Percentiles rank a stretch among this genome's conserved stretches.
Conservation (phyloP, 331 rosid genomes). For the Phaseolus coccineus region DNA sequence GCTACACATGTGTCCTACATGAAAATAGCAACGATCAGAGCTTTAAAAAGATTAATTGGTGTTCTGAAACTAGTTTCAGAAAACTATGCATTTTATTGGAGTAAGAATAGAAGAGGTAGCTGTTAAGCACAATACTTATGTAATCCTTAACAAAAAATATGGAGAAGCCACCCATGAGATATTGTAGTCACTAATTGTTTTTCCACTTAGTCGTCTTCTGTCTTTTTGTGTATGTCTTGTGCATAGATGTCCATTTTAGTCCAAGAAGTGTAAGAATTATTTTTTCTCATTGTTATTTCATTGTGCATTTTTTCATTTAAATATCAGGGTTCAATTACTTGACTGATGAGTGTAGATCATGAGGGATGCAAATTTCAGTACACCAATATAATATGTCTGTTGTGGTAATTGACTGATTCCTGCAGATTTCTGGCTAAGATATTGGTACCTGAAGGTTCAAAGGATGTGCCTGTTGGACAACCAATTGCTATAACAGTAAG, state of each 20-base stretch:
- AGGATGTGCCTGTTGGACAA: conserved; percentile 93
- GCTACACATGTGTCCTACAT: not conserved
- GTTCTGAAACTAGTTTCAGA: conserved; percentile 18
- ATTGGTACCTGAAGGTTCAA: conserved; percentile 92
- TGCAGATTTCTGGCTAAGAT: conserved; percentile 92
- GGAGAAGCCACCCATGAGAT: conserved; percentile 18
- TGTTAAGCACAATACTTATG: conserved; percentile 3
- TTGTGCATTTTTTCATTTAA: conserved; percentile 13
- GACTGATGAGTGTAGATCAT: conserved; percentile 17
- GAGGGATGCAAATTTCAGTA: conserved; percentile 34
- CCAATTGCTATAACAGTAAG: conserved; percentile 92
- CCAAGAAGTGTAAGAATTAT: not conserved
- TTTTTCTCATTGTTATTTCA: not conserved
- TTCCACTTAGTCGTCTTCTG: conserved; percentile 22
- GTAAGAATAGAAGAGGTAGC: not conserved
- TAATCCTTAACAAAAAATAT: conserved; percentile 7
- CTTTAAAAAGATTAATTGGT: conserved; percentile 7
- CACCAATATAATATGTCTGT: conserved; percentile 39
- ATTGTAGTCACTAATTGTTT: conserved; percentile 29
- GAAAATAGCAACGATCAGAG: not conserved
- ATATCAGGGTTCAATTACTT: conserved; percentile 5
- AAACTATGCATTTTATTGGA: conserved; percentile 5
- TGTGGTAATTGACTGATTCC: conserved; percentile 41
- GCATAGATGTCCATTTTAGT: conserved; percentile 2
- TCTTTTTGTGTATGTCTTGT: conserved; percentile 19